Percentiles rank a stretch among this genome's conserved stretches.
phyloP scores from a whole-genome alignment of 73 alveolate genomes.

The Paramecium tetraurelia region DNA sequence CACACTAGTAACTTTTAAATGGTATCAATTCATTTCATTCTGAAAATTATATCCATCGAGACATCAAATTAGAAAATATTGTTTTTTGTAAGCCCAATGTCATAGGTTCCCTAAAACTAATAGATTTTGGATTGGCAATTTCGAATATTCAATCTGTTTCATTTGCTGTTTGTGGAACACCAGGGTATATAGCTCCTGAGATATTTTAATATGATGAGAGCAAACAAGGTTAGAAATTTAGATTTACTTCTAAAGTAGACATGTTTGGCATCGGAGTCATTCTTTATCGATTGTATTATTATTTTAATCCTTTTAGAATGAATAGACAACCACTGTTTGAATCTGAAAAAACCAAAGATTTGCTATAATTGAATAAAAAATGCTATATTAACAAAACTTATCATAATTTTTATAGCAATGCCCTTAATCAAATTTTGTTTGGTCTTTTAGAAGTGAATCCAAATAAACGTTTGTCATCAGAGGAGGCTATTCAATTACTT shows the following conservation, averaged over 20 bases:
- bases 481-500: background rate
- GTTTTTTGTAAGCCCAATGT: slow-evolving; percentile 79
- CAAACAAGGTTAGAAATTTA: background rate
- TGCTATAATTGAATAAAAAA: background rate
- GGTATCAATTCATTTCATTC: slow-evolving; percentile 15
- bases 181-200: slow-evolving; percentile 93
- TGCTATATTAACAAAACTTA: background rate
- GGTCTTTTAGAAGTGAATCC: slow-evolving; percentile 30
- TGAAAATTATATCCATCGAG: slow-evolving; percentile 73
- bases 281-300: slow-evolving; percentile 14
- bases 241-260: background rate
- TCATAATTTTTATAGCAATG: background rate
- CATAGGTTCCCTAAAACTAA: slow-evolving; percentile 81
- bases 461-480: background rate
- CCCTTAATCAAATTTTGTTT: background rate
- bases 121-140: slow-evolving; percentile 90
- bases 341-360: slow-evolving; percentile 50
- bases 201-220: slow-evolving; percentile 5
- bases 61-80: slow-evolving; percentile 90
- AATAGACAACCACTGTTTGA: slow-evolving; percentile 7
- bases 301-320: background rate
- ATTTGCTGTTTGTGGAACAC: slow-evolving; percentile 94
- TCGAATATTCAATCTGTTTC: slow-evolving; percentile 78
- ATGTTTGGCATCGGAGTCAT: slow-evolving; percentile 37
- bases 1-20: background rate